Base-by-base conservation (phyloP, 345 rosid genomes). In the Syzygium grande region DNA sequence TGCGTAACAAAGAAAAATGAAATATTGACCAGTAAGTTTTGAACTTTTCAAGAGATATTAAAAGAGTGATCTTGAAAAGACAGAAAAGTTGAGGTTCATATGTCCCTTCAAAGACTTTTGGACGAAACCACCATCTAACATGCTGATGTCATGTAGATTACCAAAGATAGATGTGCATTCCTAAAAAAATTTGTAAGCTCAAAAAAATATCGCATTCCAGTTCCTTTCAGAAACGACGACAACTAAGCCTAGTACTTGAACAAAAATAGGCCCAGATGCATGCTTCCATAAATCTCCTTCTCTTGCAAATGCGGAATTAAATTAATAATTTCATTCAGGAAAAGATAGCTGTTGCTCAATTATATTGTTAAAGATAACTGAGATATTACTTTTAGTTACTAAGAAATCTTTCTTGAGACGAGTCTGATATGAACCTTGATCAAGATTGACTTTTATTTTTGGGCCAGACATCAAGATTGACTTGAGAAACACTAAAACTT, bases 1-100 rank as follows among this genome's bases (percentile, higher is more conserved):
- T 98, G 96, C 90, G 84, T 56, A 86, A 88, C 34, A 51, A 29
- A 73, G 17, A 7, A 86, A 84, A 86, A 90, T 86, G 52, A 59
- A 80, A 41, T 43, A 41, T 85, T 63, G 52, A 84, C 63, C 34
- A 84, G 84, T 55, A 77, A 53, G 58, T 68, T 85, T 38, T 23
- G 11, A 53, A 23, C 27, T 51, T 52, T 16, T 53, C 86, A 30
- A 52, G 51, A 73, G 65, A 17, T 34, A 85, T 46, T 65, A 52
- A 85, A 52, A 54, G 4, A 30, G 49, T n/a, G 46, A 52, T 34
- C 61, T 84, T 84, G 17, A 29, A 84, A 51, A 84, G 56, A 30
- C 41, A 49, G 41, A 51, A 84, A 30, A 27, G 55, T 27, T 73
- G 49, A 73, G 80, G 80, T 22, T 38, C 11, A 34, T 68, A 73